Conservation (phyloP, 2,329 filamentous ascomycete genomes). For the Reticulascus tulasneorum region DNA sequence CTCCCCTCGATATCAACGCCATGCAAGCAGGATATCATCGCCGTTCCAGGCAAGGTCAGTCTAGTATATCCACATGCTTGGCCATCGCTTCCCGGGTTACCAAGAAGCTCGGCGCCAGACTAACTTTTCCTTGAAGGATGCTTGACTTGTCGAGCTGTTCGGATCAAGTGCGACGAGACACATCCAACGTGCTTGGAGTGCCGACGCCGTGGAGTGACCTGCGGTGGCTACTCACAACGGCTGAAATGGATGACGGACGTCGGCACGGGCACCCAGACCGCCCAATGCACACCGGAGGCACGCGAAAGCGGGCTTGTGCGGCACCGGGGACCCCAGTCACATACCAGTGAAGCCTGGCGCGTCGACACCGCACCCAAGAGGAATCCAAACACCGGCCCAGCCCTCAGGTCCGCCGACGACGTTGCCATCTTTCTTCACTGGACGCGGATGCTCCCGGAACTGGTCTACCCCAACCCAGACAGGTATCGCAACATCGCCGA, state of each 20-base stretch:
- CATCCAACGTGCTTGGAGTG: conserved; percentile 4
- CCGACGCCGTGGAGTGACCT: background rate
- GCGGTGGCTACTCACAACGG: conserved; percentile 4
- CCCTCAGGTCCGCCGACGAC: conserved; percentile 2
- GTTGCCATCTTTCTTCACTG: conserved; percentile 8
- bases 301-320: background rate
- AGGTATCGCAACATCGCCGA: conserved; percentile 3
- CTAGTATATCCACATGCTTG: background rate
- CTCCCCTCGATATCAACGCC: too few relatives aligned
- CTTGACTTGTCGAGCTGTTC: conserved; percentile 1
- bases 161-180: conserved; percentile 7
- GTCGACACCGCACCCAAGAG: background rate
- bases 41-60: conserved; percentile 8
- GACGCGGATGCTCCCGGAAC: conserved; percentile 2
- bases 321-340: background rate
- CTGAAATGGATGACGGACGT: conserved; percentile 7
- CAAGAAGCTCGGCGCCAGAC: background rate
- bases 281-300: conserved; percentile 1
- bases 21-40: too few relatives aligned
- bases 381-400: background rate
- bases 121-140: conserved; percentile 1
- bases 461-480: conserved; percentile 7
- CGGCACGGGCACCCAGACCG: background rate
- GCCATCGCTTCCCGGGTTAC: too few relatives aligned
- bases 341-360: background rate